Base-by-base conservation (phyloP, 2,329 filamentous ascomycete species). In the Cyclaneusma minus region DNA sequence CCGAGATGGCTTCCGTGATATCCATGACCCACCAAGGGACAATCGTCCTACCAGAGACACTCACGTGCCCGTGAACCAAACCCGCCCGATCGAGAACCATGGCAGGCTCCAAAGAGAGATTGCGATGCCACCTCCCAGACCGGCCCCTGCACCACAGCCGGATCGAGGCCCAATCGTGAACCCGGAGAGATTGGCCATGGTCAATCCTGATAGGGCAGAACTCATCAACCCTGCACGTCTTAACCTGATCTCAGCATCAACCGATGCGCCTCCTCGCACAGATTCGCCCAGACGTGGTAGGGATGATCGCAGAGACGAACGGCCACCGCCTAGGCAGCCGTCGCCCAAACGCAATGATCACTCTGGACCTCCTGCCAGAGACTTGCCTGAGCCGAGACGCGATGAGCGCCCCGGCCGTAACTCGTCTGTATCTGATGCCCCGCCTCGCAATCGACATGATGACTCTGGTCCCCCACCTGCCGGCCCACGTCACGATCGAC, bases 171-270 rank as follows among this genome's bases (percentile, higher is more conserved):
- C 35, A 26, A 19, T 29, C 13, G 21, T 31, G 10, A 35, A 35
- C 21, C 13, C 38, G 9, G 43, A 45, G 15, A 38, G 42, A 25
- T 21, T 39, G 6, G 27, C 42, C 15, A 25, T 31, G 6, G 32
- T 39, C 11, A 41, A 43, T 25, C 24, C 34, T 8, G 46, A 48
- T 19, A 35, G 44, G 28, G 35, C 39, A 28, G 45, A 48, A 18
- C 13, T 44, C 6, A 42, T 49, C 20, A 47, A 49, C 30, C 45
- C 45, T 22, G 44, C 45, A 9, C 34, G 45, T 24, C 43, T 42
- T 29, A 44, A 45, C 9, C 33, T 48, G 6, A 49, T 50, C 18
- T 41, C 39, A 25, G 32, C 35, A 6, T 36, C 36, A 7, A 42
- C 40, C 7, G 38, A 43, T 13, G 20, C 31, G 10, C 7, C 18